Conservation (phyloP, 78 protist genomes). For the Bigelowiella natans region DNA sequence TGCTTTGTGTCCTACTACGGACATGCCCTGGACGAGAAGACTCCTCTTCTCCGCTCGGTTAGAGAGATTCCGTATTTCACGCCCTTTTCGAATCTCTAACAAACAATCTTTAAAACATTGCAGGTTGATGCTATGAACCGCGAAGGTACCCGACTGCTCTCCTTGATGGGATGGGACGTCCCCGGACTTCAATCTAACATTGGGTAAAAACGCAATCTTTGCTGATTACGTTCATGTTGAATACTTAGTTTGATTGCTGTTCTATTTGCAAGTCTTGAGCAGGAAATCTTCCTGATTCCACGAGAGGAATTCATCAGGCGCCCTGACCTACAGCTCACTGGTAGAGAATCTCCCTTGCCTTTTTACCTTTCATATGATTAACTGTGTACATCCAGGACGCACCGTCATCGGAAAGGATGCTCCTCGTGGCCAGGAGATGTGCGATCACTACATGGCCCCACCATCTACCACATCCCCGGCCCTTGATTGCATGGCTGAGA, state of each 20-base stretch:
- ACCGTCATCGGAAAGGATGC: conserved; percentile 40
- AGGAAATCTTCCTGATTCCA: conserved; percentile 79
- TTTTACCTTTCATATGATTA: not conserved
- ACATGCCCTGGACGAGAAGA: conserved; percentile 73
- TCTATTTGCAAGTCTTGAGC: conserved; percentile 75
- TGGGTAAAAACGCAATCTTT: conserved; percentile 26
- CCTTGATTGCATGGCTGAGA: conserved; percentile 51
- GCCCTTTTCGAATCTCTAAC: not conserved
- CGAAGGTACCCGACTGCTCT: conserved; percentile 13
- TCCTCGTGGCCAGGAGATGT: conserved; percentile 73
- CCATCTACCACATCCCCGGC: conserved; percentile 33
- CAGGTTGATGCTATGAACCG: not conserved
- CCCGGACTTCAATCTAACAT: not conserved
- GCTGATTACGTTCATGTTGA: conserved; percentile 29
- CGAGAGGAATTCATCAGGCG: conserved; percentile 50
- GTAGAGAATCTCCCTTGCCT: conserved; percentile 33
- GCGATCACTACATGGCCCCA: conserved; percentile 77
- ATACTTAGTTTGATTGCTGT: no score
- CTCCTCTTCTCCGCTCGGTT: conserved; percentile 68
- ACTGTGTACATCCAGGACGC: not conserved
- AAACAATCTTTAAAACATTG: not conserved
- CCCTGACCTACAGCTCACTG: conserved; percentile 64
- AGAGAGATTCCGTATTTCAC: not conserved
- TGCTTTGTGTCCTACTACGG: conserved; percentile 58
- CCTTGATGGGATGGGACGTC: not conserved